Evolutionary conservation across 208 protist genomes (phyloP).

Genomic region (Perkinsela sp.): DNA sequence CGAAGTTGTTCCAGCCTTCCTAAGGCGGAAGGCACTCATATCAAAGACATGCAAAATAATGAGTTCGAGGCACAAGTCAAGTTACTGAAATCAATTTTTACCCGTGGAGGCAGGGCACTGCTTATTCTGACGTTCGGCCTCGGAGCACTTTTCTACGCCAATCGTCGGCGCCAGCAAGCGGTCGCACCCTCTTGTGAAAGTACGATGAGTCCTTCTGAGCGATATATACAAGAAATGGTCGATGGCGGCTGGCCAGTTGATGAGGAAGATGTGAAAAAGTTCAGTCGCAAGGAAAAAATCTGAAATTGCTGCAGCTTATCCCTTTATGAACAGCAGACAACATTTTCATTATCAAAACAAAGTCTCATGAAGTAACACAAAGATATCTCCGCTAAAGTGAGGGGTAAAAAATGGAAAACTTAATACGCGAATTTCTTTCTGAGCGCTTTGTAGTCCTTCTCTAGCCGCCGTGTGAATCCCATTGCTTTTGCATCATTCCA

Average conservation of each 20-base stretch:
- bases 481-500: background rate
- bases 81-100: background rate
- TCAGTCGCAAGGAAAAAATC: background rate
- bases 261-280: background rate
- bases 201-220: background rate
- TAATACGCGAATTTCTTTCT: too few relatives aligned
- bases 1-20: too few relatives aligned
- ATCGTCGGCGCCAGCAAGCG: background rate
- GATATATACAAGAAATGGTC: slow-evolving; percentile 1
- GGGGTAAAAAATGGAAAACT: too few relatives aligned
- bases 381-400: too few relatives aligned
- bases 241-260: background rate
- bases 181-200: background rate
- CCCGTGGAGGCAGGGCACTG: background rate
- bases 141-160: background rate
- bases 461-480: background rate
- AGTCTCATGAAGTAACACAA: too few relatives aligned
- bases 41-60: background rate
- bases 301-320: too few relatives aligned
- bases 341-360: too few relatives aligned
- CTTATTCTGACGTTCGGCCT: background rate
- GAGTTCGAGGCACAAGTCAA: background rate
- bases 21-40: too few relatives aligned
- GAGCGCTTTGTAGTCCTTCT: background rate
- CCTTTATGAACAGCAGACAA: too few relatives aligned